Conservation (phyloP, 768 basidiomycete species). For the Leccinum obscurum region DNA sequence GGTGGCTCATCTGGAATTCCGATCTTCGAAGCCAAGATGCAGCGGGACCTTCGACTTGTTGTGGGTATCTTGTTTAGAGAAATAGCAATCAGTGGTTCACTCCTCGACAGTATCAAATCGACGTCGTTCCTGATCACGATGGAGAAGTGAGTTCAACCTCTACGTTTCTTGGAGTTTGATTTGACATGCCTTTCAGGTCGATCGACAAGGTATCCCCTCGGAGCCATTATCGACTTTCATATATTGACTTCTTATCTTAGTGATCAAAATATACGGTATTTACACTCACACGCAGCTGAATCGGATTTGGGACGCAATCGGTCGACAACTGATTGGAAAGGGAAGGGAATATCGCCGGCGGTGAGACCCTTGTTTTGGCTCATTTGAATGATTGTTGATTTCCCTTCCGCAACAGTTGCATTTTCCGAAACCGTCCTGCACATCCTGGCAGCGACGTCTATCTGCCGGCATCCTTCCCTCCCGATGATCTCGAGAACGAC, state of each 20-base stretch:
- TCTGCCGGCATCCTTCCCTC: slow-evolving; percentile 52
- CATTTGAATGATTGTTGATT: not conserved
- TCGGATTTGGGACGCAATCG: slow-evolving; percentile 48
- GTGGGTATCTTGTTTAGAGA: no score
- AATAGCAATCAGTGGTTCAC: no score
- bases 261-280: slow-evolving; percentile 50
- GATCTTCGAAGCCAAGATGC: no score
- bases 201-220: not conserved
- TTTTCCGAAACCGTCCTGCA: slow-evolving; percentile 39
- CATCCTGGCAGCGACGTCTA: slow-evolving; percentile 44
- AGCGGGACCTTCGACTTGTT: no score
- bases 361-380: slow-evolving; percentile 27
- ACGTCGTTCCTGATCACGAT: no score
- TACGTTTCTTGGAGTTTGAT: no score
- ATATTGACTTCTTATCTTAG: slow-evolving; percentile 27
- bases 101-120: no score
- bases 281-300: slow-evolving; percentile 50
- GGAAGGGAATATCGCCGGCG: slow-evolving; percentile 55
- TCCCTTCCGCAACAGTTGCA: slow-evolving; percentile 38
- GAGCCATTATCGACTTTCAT: not conserved
- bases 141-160: no score
- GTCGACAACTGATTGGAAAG: slow-evolving; percentile 40
- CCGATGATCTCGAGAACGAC: slow-evolving; percentile 28
- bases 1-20: no score
- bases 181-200: no score